Conservation (phyloP, 2,329 filamentous ascomycete genomes). For the Fusarium ramigenum region DNA sequence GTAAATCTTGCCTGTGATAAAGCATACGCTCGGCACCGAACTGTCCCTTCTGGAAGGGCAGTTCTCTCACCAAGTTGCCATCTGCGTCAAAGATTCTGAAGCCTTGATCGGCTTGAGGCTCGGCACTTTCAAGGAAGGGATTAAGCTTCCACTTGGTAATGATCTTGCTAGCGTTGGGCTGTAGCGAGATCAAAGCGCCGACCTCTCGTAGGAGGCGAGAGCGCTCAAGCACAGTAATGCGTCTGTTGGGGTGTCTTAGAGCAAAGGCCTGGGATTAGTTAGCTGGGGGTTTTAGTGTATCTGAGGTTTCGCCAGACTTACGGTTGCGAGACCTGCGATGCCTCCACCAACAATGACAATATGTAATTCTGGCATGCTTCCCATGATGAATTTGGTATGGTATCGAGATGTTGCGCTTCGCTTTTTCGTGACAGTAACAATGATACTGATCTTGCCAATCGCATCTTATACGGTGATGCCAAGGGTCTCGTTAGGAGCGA, state of each 20-base stretch:
- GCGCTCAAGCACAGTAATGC: constrained; percentile 36
- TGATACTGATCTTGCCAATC: neutral
- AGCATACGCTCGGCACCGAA: constrained; percentile 36
- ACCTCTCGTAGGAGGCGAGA: constrained; percentile 36
- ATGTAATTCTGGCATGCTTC: constrained; percentile 31
- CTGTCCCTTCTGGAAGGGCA: constrained; percentile 23
- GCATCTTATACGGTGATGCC: constrained; percentile 16
- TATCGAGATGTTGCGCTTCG: neutral
- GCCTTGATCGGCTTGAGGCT: constrained; percentile 29
- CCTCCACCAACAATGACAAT: constrained; percentile 36
- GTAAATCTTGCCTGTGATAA: constrained; percentile 35
- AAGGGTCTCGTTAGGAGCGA: neutral
- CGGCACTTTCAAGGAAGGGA: constrained; percentile 19
- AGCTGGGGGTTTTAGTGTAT: neutral
- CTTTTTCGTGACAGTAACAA: neutral
- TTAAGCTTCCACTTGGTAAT: constrained; percentile 29
- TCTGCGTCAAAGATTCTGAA: constrained; percentile 34
- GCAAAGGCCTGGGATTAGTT: constrained; percentile 15
- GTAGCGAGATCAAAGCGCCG: constrained; percentile 32
- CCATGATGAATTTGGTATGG: constrained; percentile 16
- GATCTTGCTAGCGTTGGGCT: constrained; percentile 37
- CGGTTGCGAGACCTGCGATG: constrained; percentile 31
- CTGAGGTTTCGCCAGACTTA: neutral
- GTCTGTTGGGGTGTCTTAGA: constrained; percentile 19
- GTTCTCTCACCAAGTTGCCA: constrained; percentile 27